phyloP scores from a whole-genome alignment of 1,284 basidiomycete species.

The Chalciporus sp. region DNA sequence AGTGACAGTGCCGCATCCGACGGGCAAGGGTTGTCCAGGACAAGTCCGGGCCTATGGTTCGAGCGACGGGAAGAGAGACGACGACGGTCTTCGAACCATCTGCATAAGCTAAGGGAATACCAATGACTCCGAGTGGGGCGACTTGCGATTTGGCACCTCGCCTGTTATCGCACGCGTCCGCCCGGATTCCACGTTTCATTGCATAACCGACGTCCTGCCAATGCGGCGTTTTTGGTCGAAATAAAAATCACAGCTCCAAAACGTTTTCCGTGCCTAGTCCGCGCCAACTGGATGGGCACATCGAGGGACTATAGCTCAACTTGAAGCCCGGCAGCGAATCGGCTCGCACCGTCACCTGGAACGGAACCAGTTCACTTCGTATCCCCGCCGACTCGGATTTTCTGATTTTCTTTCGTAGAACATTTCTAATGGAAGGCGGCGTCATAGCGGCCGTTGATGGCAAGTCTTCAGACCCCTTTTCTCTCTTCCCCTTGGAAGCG shows the following conservation, averaged over 20 bases:
- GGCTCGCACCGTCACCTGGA: neutral
- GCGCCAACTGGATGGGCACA: neutral
- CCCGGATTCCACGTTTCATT: constrained; percentile 20
- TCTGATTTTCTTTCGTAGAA: constrained; percentile 11
- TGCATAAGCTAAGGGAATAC: too few species aligned
- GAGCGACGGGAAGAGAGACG: too few species aligned
- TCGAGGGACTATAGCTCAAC: neutral
- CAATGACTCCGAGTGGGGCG: too few species aligned
- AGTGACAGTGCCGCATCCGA: too few species aligned
- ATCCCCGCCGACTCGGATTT: constrained; percentile 18
- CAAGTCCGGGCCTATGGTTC: too few species aligned
- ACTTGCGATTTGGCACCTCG: too few species aligned
- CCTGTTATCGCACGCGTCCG: neutral
- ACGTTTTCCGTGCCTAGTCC: neutral
- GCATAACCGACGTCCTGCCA: neutral
- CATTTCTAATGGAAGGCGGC: constrained; percentile 19
- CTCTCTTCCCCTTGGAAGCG: neutral
- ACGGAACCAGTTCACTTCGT: constrained; percentile 7
- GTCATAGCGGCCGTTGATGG: constrained; percentile 13
- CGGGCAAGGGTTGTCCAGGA: too few species aligned
- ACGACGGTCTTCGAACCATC: too few species aligned
- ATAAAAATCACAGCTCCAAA: neutral
- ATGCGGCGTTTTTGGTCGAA: neutral
- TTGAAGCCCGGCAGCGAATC: neutral
- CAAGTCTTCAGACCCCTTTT: neutral